Base-by-base conservation (phyloP, 1,284 basidiomycete species). In the Puccinia horiana region DNA sequence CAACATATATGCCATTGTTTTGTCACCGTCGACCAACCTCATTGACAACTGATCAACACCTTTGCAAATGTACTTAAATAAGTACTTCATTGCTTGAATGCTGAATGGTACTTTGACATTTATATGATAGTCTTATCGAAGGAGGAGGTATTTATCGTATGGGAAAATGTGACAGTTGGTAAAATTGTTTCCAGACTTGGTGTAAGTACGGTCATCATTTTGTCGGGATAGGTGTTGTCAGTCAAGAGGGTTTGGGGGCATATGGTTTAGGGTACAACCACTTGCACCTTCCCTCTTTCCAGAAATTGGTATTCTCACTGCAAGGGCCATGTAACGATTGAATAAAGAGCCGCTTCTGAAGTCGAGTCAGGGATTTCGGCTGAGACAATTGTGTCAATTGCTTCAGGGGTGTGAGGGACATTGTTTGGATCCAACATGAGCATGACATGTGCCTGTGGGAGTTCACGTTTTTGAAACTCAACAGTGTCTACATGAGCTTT, bases 1-100 rank as follows among this genome's bases (percentile, higher is more conserved):
- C 40, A 35, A 90, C 85, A 80, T 89, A 90, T 0, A 87, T 85
- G 3, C 86, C 87, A 83, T 84, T 47, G 89, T 85, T 83, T 89
- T 88, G 84, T 89, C 85, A 12, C 54, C 54, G 9, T 58, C n/a
- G 2, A 29, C 14, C 8, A 58, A 26, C 3, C 18, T 37, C n/a
- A 70, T 37, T 1, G 35, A 52, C 0, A 65, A 32, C 16, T 35
- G 0, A 18, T 70, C 76, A 1, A 67, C 56, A n/a, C 76, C 76
- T 29, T 79, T 79, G 14, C 32, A 69, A 0, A 79, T 40, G 35
- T 79, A 79, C 40, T 79, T 79, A n/a, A 67, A 79, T 9, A 79
- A 18, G 32, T 70, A 79, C 37, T 69, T 52, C 49, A 79, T 37
- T 0, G 63, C 20, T 20, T 26, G 4, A n/a, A 69, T 79, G 20